A percentile compares a stretch with the other conserved stretches of the same genome.
Evolutionary conservation across 2,329 filamentous ascomycete species (phyloP).

Genomic region (Alternaria triticina): DNA sequence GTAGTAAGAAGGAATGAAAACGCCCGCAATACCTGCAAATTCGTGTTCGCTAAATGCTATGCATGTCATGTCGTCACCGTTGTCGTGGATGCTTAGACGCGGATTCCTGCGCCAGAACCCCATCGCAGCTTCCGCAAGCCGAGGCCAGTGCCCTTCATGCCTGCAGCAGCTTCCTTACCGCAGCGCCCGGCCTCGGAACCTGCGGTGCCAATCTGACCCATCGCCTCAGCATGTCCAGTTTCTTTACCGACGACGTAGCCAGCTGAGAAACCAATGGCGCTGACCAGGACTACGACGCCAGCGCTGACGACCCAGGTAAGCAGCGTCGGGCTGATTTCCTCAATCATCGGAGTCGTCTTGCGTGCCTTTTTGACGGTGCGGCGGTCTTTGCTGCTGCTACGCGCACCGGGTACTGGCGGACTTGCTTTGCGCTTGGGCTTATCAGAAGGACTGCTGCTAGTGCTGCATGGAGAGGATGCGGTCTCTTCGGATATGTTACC

Average conservation of each 20-base stretch:
- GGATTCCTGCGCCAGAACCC: slow-evolving; percentile 35
- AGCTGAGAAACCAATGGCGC: slow-evolving; percentile 69
- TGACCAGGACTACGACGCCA: slow-evolving; percentile 68
- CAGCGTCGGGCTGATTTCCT: slow-evolving; percentile 63
- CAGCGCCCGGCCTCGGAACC: slow-evolving; percentile 41
- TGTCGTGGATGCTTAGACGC: slow-evolving; percentile 10
- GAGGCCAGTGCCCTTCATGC: slow-evolving; percentile 33
- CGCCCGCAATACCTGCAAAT: not conserved
- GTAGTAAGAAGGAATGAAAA: not conserved
- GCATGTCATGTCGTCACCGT: not conserved
- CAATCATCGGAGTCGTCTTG: slow-evolving; percentile 41
- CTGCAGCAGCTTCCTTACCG: slow-evolving; percentile 40
- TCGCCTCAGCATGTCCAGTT: slow-evolving; percentile 60
- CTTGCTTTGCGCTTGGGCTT: slow-evolving; percentile 56
- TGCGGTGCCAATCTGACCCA: slow-evolving; percentile 39
- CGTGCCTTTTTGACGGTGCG: slow-evolving; percentile 54
- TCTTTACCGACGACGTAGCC: slow-evolving; percentile 68
- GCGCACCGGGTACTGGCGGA: slow-evolving; percentile 33
- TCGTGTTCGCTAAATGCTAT: not conserved
- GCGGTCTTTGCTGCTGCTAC: slow-evolving; percentile 53
- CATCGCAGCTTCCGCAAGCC: slow-evolving; percentile 42
- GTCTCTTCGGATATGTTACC: slow-evolving; percentile 47
- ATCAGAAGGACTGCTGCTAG: slow-evolving; percentile 41
- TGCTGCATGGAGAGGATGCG: slow-evolving; percentile 34
- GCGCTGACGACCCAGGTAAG: slow-evolving; percentile 71